Evolutionary conservation across 2,329 filamentous ascomycete species (phyloP).

Genomic region (Penicillium expansum): DNA sequence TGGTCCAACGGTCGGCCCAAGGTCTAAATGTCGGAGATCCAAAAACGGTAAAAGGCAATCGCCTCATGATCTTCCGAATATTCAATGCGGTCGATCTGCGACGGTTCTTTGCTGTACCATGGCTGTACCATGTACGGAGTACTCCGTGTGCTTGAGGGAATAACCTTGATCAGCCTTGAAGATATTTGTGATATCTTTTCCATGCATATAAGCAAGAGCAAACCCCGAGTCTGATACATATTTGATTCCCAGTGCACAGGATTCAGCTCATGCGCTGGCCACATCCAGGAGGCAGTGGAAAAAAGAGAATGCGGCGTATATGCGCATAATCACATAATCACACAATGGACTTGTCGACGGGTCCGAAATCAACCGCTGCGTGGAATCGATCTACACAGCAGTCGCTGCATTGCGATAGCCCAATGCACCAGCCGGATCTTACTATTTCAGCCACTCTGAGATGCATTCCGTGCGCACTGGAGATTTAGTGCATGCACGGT

Average conservation of each 20-base stretch:
- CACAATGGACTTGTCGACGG: conserved; percentile 18
- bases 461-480: conserved; percentile 21
- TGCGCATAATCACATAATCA: neutral
- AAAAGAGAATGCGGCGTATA: neutral
- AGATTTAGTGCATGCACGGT: conserved; percentile 26
- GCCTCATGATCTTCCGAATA: conserved; percentile 18
- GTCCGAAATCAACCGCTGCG: conserved; percentile 15
- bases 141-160: neutral
- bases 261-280: neutral
- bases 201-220: conserved; percentile 12
- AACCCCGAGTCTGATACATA: neutral
- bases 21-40: conserved; percentile 11
- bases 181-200: conserved; percentile 1
- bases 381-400: conserved; percentile 23
- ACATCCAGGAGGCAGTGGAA: neutral
- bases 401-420: conserved; percentile 15
- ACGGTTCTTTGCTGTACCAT: neutral
- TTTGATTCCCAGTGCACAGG: neutral
- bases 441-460: conserved; percentile 25
- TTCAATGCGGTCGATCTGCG: conserved; percentile 12
- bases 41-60: conserved; percentile 16
- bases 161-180: neutral
- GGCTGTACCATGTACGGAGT: neutral
- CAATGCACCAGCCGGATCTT: conserved; percentile 18
- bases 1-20: conserved; percentile 21